Base-by-base conservation (phyloP, 176 grass and related monocot genomes). In the Panicum miliaceum region DNA sequence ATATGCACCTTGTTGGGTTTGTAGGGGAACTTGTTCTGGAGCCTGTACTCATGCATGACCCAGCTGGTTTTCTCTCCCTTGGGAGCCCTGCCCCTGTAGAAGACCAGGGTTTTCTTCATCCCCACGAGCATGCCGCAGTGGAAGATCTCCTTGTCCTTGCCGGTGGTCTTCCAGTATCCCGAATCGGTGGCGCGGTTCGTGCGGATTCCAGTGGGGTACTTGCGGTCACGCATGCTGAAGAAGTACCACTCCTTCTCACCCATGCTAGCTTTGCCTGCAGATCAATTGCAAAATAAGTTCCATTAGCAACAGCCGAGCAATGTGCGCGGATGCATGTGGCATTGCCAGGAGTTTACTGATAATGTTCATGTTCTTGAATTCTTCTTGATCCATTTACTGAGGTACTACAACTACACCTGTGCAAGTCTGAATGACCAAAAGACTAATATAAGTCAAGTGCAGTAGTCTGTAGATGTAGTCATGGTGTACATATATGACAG, bases 91-190 rank as follows among this genome's bases (percentile, higher is more conserved):
- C 92, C 92, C 25, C 88, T 68, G 85, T 94, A 94, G 85, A 94
- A 94, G 23, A 94, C 92, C 35, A 94, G 92, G 73, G 92, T 94
- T 68, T 94, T 94, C 92, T 94, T 94, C 92, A 94, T 92, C 5
- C 92, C 92, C n/a, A 81, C 87, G 0, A 92, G 72, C 90, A 83
- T 88, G 57, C 85, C 90, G 32, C 68, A 85, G 32, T 90, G 90
- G 68, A 94, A 94, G 77, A 94, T 92, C 73, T 92, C 92, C 84
- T 94, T 94, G 73, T 94, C 92, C 63, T 94, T 94, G 58, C 92
- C 92, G 2, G 92, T 94, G 15, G 92, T 94, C 81, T 94, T 94
- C 92, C 92, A 94, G 72, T 94, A 94, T 51, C 92, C 92, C 0
- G 92, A 91, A 38, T 94, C 92, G 6, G 92, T 94, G 58, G 92